Conservation (phyloP, 139 green algal species). For the Chlamydomonas sp. region DNA sequence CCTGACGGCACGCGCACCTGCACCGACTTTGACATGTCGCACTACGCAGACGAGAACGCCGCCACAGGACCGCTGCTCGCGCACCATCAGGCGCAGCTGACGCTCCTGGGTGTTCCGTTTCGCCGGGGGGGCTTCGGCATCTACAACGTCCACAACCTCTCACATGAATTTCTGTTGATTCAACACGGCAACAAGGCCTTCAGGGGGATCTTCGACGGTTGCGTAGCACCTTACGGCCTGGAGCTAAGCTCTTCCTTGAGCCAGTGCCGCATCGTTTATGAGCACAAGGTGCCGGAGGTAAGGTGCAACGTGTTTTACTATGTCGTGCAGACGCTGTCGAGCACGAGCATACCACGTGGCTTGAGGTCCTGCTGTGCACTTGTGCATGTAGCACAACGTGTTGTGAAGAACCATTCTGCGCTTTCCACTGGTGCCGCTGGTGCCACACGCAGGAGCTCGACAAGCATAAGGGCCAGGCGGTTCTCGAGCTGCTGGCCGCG, state of each 20-base stretch:
- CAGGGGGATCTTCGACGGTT: not conserved
- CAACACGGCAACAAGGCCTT: not conserved
- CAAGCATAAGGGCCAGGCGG: not conserved
- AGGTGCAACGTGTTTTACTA: not conserved
- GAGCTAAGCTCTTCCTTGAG: not conserved
- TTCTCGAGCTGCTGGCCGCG: not conserved
- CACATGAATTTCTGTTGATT: not conserved
- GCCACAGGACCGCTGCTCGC: not conserved
- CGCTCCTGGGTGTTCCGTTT: slow-evolving; percentile 18
- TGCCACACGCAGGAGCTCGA: not conserved
- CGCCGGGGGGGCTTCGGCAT: not conserved
- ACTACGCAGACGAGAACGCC: not conserved
- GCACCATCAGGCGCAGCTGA: not conserved
- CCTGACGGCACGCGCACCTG: not conserved
- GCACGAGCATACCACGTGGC: too few species aligned
- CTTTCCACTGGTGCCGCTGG: not conserved
- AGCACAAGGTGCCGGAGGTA: not conserved
- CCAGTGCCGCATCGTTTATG: not conserved
- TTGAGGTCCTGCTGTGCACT: not conserved
- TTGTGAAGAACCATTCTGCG: too few species aligned
- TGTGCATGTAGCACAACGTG: not conserved
- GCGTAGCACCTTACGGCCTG: not conserved
- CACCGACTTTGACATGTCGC: not conserved
- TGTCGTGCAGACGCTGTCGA: too few species aligned
- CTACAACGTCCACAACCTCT: not conserved